A percentile compares a stretch with the other conserved stretches of the same genome.
phyloP scores from a whole-genome alignment of 306 rosid species.

The Casuarina equisetifolia region DNA sequence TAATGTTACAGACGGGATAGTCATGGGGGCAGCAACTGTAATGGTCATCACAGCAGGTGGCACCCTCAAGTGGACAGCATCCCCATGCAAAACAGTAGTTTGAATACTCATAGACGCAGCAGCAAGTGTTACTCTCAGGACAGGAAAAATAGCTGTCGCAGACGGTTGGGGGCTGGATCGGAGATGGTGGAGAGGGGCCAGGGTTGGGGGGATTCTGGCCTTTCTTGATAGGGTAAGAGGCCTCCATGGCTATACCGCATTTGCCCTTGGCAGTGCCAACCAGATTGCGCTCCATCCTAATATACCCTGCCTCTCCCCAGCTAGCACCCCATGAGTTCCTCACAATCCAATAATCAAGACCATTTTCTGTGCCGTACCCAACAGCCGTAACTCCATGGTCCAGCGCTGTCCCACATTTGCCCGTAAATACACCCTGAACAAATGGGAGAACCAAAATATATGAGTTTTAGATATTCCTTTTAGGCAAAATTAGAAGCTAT shows the following conservation, averaged over 20 bases:
- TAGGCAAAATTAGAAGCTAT: background rate
- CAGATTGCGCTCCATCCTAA: constrained; percentile 79
- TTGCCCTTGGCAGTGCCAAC: constrained; percentile 31
- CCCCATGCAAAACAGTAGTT: constrained; percentile 74
- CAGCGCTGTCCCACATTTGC: constrained; percentile 65
- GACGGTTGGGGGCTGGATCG: constrained; percentile 70
- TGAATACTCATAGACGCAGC: constrained; percentile 61
- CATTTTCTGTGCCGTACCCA: constrained; percentile 76
- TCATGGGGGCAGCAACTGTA: constrained; percentile 91
- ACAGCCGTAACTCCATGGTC: constrained; percentile 83
- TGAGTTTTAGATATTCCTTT: background rate
- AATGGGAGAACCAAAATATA: constrained; percentile 1
- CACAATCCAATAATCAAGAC: constrained; percentile 83
- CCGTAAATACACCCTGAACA: constrained; percentile 73
- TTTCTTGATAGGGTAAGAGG: constrained; percentile 75
- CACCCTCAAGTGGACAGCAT: constrained; percentile 89
- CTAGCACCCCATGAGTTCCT: constrained; percentile 74
- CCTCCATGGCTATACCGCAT: constrained; percentile 75
- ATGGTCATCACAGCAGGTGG: constrained; percentile 91
- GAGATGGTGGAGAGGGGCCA: constrained; percentile 92
- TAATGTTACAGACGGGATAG: constrained; percentile 63
- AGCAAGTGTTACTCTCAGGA: constrained; percentile 61
- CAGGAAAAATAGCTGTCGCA: constrained; percentile 74
- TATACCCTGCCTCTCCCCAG: constrained; percentile 85
- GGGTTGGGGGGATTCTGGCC: constrained; percentile 84